Evolutionary conservation across 2,329 filamentous ascomycete species (phyloP).

Genomic region (Shiraia sp.): DNA sequence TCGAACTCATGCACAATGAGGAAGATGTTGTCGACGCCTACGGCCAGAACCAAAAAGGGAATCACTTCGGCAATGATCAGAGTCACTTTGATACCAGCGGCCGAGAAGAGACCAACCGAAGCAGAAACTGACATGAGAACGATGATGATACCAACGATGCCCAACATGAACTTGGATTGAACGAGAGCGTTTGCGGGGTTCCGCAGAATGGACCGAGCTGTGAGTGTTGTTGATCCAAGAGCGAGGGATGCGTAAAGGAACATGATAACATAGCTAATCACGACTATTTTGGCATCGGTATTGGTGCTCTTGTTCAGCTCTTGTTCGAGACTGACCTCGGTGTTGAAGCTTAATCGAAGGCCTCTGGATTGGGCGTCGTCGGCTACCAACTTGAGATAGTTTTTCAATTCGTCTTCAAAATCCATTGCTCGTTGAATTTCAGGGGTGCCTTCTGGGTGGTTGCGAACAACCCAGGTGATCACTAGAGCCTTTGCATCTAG

Average conservation of each 20-base stretch:
- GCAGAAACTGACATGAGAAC: conserved; percentile 97
- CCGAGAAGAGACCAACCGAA: conserved; percentile 93
- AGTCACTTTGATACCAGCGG: conserved; percentile 87
- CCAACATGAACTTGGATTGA: conserved; percentile 94
- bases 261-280: conserved; percentile 98
- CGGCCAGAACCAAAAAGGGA: conserved; percentile 92
- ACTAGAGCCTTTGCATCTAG: conserved; percentile 79
- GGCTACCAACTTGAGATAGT: conserved; percentile 75
- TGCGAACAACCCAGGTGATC: conserved; percentile 93
- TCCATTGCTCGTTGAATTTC: conserved; percentile 77
- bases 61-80: conserved; percentile 98
- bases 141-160: conserved; percentile 91
- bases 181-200: conserved; percentile 86
- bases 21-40: conserved; percentile 99
- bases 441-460: conserved; percentile 73
- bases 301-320: conserved; percentile 98
- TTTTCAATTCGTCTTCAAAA: conserved; percentile 81
- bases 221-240: conserved; percentile 83
- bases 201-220: conserved; percentile 72
- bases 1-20: conserved; percentile 98
- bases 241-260: conserved; percentile 95
- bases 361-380: conserved; percentile 76
- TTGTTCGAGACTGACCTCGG: conserved; percentile 91
- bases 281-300: conserved; percentile 94
- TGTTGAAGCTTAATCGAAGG: conserved; percentile 88